phyloP scores from a whole-genome alignment of 768 basidiomycete species.

The Termitomyces sp. region DNA sequence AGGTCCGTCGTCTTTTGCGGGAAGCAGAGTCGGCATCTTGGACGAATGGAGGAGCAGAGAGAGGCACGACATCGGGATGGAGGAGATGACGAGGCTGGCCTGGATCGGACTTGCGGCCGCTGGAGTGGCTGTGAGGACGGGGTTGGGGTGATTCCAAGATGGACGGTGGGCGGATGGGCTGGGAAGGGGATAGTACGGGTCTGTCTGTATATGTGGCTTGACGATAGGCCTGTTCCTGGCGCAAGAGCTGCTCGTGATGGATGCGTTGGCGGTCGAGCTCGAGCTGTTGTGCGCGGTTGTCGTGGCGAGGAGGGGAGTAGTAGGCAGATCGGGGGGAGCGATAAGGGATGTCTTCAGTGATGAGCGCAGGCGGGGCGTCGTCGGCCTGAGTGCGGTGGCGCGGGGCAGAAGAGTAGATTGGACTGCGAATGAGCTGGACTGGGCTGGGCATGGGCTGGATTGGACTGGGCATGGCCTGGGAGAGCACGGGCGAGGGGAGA shows the following conservation, averaged over 20 bases:
- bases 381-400: slow-evolving; percentile 10
- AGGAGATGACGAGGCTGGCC: slow-evolving; percentile 12
- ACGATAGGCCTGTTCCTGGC: no score
- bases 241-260: slow-evolving; percentile 20
- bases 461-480: slow-evolving; percentile 3
- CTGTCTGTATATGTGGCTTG: slow-evolving; percentile 10
- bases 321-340: slow-evolving; percentile 9
- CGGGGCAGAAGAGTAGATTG: slow-evolving; percentile 4
- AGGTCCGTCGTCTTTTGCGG: slow-evolving; percentile 35
- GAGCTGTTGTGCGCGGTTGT: slow-evolving; percentile 1
- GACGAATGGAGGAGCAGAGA: slow-evolving; percentile 3
- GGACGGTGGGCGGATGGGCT: no score
- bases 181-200: slow-evolving; percentile 2
- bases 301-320: slow-evolving; percentile 5
- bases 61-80: slow-evolving; percentile 7
- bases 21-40: neutral
- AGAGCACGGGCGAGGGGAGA: slow-evolving; percentile 3
- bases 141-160: no score
- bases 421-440: slow-evolving; percentile 7
- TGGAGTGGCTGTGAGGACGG: slow-evolving; percentile 3
- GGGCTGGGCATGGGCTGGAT: slow-evolving; percentile 8
- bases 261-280: slow-evolving; percentile 19
- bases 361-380: slow-evolving; percentile 5
- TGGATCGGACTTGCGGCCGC: slow-evolving; percentile 14
- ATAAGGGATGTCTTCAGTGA: slow-evolving; percentile 9